Conservation (phyloP, 257 asterid genomes). For the Solanum tarapatanum region DNA sequence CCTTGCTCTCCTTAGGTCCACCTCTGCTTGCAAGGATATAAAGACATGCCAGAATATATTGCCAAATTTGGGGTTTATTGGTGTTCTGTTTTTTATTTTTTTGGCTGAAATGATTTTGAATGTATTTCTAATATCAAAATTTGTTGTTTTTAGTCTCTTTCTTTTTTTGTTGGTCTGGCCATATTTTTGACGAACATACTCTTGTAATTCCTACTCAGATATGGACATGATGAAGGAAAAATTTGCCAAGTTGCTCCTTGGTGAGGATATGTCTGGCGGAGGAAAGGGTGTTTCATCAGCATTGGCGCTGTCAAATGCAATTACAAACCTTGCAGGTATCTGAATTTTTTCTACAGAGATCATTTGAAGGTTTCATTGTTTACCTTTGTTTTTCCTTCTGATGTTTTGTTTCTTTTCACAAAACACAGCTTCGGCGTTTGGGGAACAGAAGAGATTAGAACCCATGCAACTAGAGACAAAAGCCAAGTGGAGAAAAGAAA, state of each 20-base stretch:
- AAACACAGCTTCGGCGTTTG: constrained; percentile 76
- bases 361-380: neutral
- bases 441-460: constrained; percentile 74
- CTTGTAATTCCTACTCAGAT: constrained; percentile 18
- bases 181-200: neutral
- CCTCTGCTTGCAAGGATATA: neutral
- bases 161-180: neutral
- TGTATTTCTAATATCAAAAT: neutral
- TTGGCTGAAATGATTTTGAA: neutral
- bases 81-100: neutral
- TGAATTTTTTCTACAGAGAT: neutral
- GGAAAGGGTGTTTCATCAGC: constrained; percentile 97
- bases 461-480: constrained; percentile 74
- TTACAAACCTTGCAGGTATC: constrained; percentile 83
- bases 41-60: neutral
- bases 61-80: neutral
- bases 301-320: constrained; percentile 83
- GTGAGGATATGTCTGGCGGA: constrained; percentile 98
- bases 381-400: neutral
- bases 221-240: constrained; percentile 77
- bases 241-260: constrained; percentile 77
- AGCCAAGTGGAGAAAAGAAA: constrained; percentile 78
- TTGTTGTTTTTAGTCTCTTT: neutral
- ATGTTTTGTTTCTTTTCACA: neutral
- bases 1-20: neutral